These are phyloP conservation scores for Rutstroemia sydowiana DNA, from an alignment of 2,329 filamentous ascomycete species.

Conservation along the genomic window DNA sequence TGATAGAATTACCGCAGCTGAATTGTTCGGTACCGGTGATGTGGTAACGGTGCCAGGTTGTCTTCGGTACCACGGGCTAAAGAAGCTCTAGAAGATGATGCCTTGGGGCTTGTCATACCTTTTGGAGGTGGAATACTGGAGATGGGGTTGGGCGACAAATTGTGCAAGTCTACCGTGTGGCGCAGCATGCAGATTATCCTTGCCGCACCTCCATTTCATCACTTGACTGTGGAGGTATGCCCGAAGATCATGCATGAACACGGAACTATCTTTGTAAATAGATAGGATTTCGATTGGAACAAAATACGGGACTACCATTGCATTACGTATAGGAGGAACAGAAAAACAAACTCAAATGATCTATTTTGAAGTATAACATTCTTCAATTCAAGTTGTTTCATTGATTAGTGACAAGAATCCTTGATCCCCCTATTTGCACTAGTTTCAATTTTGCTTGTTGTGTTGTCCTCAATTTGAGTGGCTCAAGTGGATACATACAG, in stretches of 20 bases:
- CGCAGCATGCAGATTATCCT: conserved; percentile 1
- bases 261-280: background rate
- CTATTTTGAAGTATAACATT: too few species aligned
- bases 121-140: background rate
- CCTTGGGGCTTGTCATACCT: conserved; percentile 1
- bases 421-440: background rate
- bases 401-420: background rate
- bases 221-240: conserved; percentile 10
- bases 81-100: conserved; percentile 3
- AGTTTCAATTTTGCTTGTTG: background rate
- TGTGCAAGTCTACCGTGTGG: background rate
- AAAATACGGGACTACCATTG: background rate
- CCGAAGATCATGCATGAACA: background rate
- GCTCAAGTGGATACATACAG: too few species aligned
- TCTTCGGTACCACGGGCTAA: conserved; percentile 1
- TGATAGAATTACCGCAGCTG: conserved; percentile 3
- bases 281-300: conserved; percentile 2
- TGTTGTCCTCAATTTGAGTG: too few species aligned
- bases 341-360: too few species aligned
- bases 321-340: too few species aligned
- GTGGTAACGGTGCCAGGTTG: background rate
- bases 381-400: too few species aligned
- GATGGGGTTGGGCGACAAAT: background rate
- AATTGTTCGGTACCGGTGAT: conserved; percentile 7
- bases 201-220: conserved; percentile 1